Evolutionary conservation across 441 rosid genomes (phyloP).

Genomic region (Arabidopsis lyrata): DNA sequence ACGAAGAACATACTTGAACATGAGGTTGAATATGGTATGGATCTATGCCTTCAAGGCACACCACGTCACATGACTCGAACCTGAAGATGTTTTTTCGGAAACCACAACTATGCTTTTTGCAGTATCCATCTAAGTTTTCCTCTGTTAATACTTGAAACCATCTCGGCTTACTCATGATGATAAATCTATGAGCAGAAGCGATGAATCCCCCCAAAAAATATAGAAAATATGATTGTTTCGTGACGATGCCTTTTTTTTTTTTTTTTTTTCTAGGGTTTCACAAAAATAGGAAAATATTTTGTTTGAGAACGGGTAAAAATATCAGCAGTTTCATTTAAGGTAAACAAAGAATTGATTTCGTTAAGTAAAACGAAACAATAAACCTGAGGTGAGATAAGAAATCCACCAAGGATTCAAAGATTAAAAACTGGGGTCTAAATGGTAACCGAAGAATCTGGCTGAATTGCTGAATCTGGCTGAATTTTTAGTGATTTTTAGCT

Average conservation of each 20-base stretch:
- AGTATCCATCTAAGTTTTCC: not conserved
- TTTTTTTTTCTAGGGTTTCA: not conserved
- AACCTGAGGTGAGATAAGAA: too few species aligned
- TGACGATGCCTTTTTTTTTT: not conserved
- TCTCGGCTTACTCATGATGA: not conserved
- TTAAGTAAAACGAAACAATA: too few species aligned
- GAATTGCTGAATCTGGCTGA: too few species aligned
- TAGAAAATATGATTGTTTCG: not conserved
- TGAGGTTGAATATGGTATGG: not conserved
- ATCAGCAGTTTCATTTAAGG: too few species aligned
- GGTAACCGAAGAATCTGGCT: too few species aligned
- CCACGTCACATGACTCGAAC: not conserved
- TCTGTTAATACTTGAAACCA: constrained; percentile 1
- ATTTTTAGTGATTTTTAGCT: too few species aligned
- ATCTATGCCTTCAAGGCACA: constrained; percentile 5
- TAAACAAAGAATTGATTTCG: too few species aligned
- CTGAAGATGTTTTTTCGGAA: not conserved
- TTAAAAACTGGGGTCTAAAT: too few species aligned
- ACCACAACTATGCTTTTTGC: not conserved
- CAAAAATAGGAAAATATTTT: not conserved
- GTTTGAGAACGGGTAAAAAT: too few species aligned
- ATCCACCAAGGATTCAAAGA: too few species aligned
- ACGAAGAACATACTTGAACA: not conserved
- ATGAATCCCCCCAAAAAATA: not conserved
- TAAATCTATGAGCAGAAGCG: not conserved